Percentiles rank a stretch among this genome's conserved stretches.
Conservation (phyloP, 2,329 filamentous ascomycete species). For the Byssothecium circinans region DNA sequence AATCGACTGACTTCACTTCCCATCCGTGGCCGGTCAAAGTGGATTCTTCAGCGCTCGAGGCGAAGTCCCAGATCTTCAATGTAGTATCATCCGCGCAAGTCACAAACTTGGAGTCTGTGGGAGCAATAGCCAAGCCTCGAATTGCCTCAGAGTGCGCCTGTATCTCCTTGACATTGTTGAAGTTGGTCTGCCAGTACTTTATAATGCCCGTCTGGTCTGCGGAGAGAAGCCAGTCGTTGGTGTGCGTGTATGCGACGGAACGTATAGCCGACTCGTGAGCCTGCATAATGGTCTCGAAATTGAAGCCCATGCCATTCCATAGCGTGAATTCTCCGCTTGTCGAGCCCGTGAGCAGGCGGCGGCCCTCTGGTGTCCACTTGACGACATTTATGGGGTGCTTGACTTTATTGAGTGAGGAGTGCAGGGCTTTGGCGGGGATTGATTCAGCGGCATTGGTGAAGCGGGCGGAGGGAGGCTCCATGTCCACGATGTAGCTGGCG, state of each 20-base stretch:
- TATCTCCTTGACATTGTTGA: slow-evolving; percentile 97
- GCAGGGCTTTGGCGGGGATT: slow-evolving; percentile 90
- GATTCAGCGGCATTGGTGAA: slow-evolving; percentile 76
- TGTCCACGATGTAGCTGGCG: slow-evolving; percentile 87
- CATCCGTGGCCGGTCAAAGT: slow-evolving; percentile 91
- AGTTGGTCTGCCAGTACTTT: slow-evolving; percentile 99
- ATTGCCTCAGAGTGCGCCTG: slow-evolving; percentile 89
- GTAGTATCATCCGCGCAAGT: slow-evolving; percentile 93
- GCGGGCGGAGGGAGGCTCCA: slow-evolving; percentile 81
- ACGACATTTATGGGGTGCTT: slow-evolving; percentile 98
- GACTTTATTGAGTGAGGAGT: slow-evolving; percentile 98
- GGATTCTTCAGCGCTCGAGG: slow-evolving; percentile 78
- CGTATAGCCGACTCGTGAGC: slow-evolving; percentile 89
- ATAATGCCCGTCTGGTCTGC: slow-evolving; percentile 93
- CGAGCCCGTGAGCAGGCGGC: slow-evolving; percentile 85
- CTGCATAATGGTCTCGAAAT: slow-evolving; percentile 99
- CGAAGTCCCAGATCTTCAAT: slow-evolving; percentile 96
- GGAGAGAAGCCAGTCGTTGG: slow-evolving; percentile 94
- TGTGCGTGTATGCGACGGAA: slow-evolving; percentile 85
- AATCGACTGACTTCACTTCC: slow-evolving; percentile 96
- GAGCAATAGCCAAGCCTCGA: slow-evolving; percentile 87
- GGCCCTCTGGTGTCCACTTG: slow-evolving; percentile 94
- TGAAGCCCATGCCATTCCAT: slow-evolving; percentile 99
- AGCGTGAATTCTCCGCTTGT: slow-evolving; percentile 97
- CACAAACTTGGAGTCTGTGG: slow-evolving; percentile 93